Base-by-base conservation (phyloP, 331 rosid genomes). In the Saraca asoca region DNA sequence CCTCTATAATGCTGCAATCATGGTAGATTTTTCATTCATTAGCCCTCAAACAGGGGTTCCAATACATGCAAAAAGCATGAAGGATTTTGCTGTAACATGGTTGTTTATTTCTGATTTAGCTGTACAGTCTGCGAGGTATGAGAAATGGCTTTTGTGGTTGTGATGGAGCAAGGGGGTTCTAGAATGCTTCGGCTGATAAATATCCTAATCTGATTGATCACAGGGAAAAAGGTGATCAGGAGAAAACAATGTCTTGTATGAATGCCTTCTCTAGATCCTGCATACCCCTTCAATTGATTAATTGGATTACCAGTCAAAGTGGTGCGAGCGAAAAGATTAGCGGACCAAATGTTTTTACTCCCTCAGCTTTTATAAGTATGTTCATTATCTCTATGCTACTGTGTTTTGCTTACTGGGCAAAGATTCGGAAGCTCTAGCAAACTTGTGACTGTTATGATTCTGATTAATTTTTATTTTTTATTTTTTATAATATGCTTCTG, bases 351-450 rank as follows among this genome's bases (percentile, higher is more conserved):
- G 68, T 78, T 75, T 78, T 87, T 33, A 71, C 87, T 60, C 93
- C 96, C 46, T 57, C 78, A 14, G 81, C 90, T 69, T 88, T 89
- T 55, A 79, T 89, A 20, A 81, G 96, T 89, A 71, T 79, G 96
- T 80, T 70, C 55, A 43, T 35, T 51, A 48, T 43, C 41, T 58
- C 7, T 53, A n/a, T 13, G 17, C 69, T 29, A 69, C 7, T 52
- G 14, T 66, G 33, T 37, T 45, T 31, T 38, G 16, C 42, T 5
- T 39, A 5, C 7, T n/a, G 11, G 15, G 69, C 59, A 50, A 38
- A 7, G 31, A 12, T 34, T 63, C 33, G 12, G 71, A 57, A 64
- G 29, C 70, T 49, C 59, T 24, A 29, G 38, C 66, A 42, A 10
- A 24, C n/a, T 12, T 61, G 61, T 29, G 58, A 13, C 42, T 66